phyloP scores from a whole-genome alignment of 495 filamentous ascomycete species.

The Tuber borchii region DNA sequence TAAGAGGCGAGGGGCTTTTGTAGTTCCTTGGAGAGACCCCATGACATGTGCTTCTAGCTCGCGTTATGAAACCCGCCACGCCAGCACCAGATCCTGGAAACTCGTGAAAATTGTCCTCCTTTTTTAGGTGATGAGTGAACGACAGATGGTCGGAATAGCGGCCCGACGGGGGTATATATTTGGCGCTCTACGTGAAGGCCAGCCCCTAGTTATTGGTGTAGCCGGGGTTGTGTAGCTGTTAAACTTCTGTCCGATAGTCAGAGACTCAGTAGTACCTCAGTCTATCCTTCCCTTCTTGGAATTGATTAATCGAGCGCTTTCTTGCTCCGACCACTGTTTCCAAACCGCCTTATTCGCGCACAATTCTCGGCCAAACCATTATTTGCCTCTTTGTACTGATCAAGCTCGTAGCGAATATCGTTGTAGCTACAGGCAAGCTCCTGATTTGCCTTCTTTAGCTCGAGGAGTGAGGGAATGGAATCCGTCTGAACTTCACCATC shows the following conservation, averaged over 20 bases:
- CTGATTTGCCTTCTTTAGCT: constrained; percentile 7
- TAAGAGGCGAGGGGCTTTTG: too few species aligned
- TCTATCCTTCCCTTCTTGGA: constrained; percentile 22
- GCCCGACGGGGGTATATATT: constrained; percentile 26
- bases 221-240: constrained; percentile 25
- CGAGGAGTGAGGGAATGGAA: background rate
- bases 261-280: constrained; percentile 2
- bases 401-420: constrained; percentile 18
- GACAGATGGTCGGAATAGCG: constrained; percentile 9
- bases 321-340: constrained; percentile 33
- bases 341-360: constrained; percentile 33
- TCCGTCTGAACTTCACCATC: constrained; percentile 23
- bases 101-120: constrained; percentile 17
- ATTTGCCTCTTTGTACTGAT: constrained; percentile 36
- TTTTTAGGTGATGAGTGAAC: constrained; percentile 9
- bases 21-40: too few species aligned
- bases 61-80: background rate
- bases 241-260: constrained; percentile 3
- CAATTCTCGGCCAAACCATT: constrained; percentile 31
- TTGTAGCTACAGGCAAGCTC: constrained; percentile 29
- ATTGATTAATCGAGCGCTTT: constrained; percentile 26
- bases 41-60: too few species aligned
- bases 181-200: constrained; percentile 10
- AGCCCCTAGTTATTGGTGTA: constrained; percentile 7
- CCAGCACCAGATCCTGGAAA: background rate